Evolutionary conservation across 2,329 filamentous ascomycete genomes (phyloP).

Genomic region (Didymella sp.): DNA sequence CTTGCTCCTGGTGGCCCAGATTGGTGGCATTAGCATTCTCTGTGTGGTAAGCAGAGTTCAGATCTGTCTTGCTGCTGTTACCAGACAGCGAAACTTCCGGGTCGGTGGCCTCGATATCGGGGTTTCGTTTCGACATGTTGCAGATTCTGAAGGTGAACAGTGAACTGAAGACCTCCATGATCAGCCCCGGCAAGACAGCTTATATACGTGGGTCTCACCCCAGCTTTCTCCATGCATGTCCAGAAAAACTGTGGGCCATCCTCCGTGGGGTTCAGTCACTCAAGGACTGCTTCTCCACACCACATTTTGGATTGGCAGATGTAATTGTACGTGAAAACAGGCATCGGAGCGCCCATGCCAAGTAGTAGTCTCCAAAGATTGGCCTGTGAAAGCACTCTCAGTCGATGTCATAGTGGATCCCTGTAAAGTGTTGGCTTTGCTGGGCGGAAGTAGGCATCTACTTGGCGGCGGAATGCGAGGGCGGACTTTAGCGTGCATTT

Average conservation of each 20-base stretch:
- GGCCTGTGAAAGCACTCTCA: constrained; percentile 22
- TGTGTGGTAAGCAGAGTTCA: constrained; percentile 27
- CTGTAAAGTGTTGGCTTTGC: constrained; percentile 23
- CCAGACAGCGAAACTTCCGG: constrained; percentile 28
- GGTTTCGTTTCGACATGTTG: constrained; percentile 32
- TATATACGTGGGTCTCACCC: constrained; percentile 13
- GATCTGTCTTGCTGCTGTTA: constrained; percentile 34
- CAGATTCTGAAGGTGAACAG: neutral
- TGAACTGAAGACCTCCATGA: neutral
- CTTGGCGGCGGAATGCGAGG: constrained; percentile 30
- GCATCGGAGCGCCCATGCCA: constrained; percentile 22
- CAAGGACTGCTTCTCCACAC: constrained; percentile 24
- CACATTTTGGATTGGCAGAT: constrained; percentile 32
- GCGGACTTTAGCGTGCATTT: constrained; percentile 10
- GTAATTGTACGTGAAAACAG: constrained; percentile 30
- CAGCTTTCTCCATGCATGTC: constrained; percentile 12
- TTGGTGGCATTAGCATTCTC: constrained; percentile 31
- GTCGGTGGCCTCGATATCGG: constrained; percentile 40
- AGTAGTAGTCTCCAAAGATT: constrained; percentile 13
- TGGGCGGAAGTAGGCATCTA: constrained; percentile 26
- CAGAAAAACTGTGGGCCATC: constrained; percentile 17
- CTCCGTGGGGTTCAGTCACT: constrained; percentile 18
- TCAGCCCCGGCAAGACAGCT: constrained; percentile 2
- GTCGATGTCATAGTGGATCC: constrained; percentile 41
- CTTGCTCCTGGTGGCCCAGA: constrained; percentile 4